Evolutionary conservation across 2,329 filamentous ascomycete genomes (phyloP).

Genomic region (Ascochyta lentis): DNA sequence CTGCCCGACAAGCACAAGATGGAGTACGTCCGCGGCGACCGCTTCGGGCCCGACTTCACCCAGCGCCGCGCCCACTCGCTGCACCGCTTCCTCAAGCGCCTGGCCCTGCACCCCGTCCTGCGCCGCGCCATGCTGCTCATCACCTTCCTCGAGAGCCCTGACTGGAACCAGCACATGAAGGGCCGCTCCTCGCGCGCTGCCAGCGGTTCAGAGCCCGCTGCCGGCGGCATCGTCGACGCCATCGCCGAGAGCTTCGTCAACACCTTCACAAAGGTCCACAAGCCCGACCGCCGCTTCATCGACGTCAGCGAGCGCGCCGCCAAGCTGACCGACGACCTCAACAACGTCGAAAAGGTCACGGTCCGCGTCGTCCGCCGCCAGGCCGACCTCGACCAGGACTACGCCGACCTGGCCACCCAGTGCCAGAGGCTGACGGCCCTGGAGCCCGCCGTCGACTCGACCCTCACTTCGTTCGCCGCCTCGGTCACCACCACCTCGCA

Average conservation of each 20-base stretch:
- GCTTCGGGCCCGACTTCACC: conserved; percentile 93
- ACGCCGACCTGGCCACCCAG: conserved; percentile 87
- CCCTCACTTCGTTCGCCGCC: conserved; percentile 84
- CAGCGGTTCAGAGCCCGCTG: conserved; percentile 48
- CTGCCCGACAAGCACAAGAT: conserved; percentile 99
- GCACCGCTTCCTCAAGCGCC: conserved; percentile 85
- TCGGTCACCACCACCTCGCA: conserved; percentile 83
- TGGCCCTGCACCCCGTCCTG: conserved; percentile 87
- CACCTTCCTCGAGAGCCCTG: conserved; percentile 87
- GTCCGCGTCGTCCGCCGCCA: conserved; percentile 87
- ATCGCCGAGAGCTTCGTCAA: conserved; percentile 97
- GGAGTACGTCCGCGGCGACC: conserved; percentile 96
- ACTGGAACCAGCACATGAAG: conserved; percentile 98
- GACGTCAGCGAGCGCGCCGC: conserved; percentile 92
- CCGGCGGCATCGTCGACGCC: conserved; percentile 84
- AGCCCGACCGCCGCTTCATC: conserved; percentile 91
- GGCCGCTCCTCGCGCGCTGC: conserved; percentile 72
- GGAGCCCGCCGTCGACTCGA: conserved; percentile 83
- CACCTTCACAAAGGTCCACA: conserved; percentile 95
- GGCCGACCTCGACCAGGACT: conserved; percentile 84
- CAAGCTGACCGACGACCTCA: conserved; percentile 89
- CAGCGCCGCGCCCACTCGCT: conserved; percentile 86
- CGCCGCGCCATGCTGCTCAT: conserved; percentile 83
- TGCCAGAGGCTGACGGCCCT: conserved; percentile 92
- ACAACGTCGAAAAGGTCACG: conserved; percentile 94